phyloP scores from a whole-genome alignment of 257 asterid species.

The Solanum paucissectum region DNA sequence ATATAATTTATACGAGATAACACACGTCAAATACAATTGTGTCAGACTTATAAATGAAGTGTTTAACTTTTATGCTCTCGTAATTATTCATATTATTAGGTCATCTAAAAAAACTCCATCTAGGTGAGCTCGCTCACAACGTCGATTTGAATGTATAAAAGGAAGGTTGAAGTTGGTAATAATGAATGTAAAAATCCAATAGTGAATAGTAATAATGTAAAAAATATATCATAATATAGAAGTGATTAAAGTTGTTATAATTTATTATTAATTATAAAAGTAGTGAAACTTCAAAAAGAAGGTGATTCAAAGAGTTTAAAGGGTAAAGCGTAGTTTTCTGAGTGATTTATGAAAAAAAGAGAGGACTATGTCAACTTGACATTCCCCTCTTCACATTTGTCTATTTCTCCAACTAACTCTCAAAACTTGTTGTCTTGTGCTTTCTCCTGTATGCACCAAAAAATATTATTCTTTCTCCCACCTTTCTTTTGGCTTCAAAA shows the following conservation, averaged over 20 bases:
- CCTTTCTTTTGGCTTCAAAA: slow-evolving; percentile 8
- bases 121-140: not conserved
- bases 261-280: not conserved
- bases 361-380: slow-evolving; percentile 2
- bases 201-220: not conserved
- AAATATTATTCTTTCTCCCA: slow-evolving; percentile 1
- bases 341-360: not conserved
- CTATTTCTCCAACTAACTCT: not conserved
- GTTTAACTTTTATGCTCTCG: not conserved
- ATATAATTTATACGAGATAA: not conserved
- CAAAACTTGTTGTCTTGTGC: slow-evolving; percentile 3
- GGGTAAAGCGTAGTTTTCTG: slow-evolving; percentile 16
- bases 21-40: not conserved
- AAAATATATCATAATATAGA: too few relatives aligned
- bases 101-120: not conserved
- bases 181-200: not conserved
- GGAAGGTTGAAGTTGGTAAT: not conserved
- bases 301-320: not conserved
- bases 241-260: too few relatives aligned
- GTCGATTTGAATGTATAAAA: not conserved
- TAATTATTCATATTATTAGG: not conserved
- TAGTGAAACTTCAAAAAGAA: not conserved
- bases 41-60: not conserved
- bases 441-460: slow-evolving; percentile 5
- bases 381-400: not conserved